phyloP scores from a whole-genome alignment of 2,329 filamentous ascomycete genomes.

The Ramichloridium luteum region DNA sequence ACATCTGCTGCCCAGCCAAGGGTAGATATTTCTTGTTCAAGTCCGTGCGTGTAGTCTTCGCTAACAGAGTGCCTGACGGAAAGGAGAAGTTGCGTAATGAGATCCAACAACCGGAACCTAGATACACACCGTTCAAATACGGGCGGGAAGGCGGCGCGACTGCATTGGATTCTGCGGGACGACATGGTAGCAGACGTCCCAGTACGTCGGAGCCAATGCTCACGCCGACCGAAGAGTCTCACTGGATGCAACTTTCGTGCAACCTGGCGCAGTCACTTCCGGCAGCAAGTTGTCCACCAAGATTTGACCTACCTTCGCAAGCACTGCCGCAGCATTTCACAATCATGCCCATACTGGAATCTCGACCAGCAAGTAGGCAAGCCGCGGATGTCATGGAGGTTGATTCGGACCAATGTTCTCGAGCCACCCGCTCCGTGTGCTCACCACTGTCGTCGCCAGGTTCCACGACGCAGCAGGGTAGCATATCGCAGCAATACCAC shows the following conservation, averaged over 20 bases:
- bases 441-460: slow-evolving; percentile 9
- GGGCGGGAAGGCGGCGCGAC: slow-evolving; percentile 28
- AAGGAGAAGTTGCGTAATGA: slow-evolving; percentile 89
- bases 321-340: slow-evolving; percentile 16
- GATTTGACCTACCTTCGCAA: neutral
- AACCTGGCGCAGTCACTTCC: slow-evolving; percentile 16
- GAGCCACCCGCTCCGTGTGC: slow-evolving; percentile 9
- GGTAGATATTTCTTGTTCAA: slow-evolving; percentile 86
- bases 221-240: slow-evolving; percentile 2
- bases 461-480: slow-evolving; percentile 7
- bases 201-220: slow-evolving; percentile 6
- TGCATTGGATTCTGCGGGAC: neutral
- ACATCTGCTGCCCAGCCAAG: slow-evolving; percentile 77
- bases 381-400: slow-evolving; percentile 17
- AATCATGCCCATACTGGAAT: slow-evolving; percentile 17
- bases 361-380: slow-evolving; percentile 19
- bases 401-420: slow-evolving; percentile 12
- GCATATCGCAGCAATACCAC: slow-evolving; percentile 1
- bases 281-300: slow-evolving; percentile 16
- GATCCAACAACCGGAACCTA: slow-evolving; percentile 75
- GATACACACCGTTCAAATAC: slow-evolving; percentile 74
- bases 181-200: neutral
- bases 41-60: slow-evolving; percentile 86
- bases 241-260: slow-evolving; percentile 5
- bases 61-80: slow-evolving; percentile 87